These are phyloP conservation scores for Histomonas meleagridis DNA, from an alignment of 208 protist species.

Conservation along the genomic window DNA sequence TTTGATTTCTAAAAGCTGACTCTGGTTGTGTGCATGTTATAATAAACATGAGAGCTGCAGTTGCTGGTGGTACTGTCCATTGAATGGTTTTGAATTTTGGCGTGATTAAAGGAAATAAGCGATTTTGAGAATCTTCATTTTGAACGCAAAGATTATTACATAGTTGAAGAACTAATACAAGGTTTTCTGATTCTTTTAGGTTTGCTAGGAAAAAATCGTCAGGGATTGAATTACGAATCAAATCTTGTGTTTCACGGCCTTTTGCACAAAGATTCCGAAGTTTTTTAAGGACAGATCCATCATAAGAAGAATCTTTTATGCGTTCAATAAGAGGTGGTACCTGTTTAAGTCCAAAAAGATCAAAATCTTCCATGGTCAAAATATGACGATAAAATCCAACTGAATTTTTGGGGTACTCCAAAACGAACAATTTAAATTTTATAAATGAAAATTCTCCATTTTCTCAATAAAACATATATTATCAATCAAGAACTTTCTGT, in stretches of 20 bases:
- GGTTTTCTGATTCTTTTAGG: not conserved
- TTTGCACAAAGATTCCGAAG: not conserved
- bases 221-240: not conserved
- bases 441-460: too few relatives aligned
- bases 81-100: not conserved
- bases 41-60: not conserved
- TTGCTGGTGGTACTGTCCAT: not conserved
- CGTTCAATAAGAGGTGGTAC: not conserved
- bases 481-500: too few relatives aligned
- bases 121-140: not conserved
- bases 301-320: not conserved
- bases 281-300: not conserved
- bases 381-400: too few relatives aligned
- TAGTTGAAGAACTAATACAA: not conserved
- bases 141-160: not conserved
- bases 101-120: not conserved
- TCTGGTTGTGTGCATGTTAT: not conserved
- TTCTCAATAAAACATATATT: too few relatives aligned
- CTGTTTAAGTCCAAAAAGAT: too few relatives aligned
- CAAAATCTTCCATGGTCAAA: too few relatives aligned
- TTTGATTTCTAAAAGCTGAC: not conserved
- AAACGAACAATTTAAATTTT: too few relatives aligned
- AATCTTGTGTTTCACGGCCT: conserved; percentile 1
- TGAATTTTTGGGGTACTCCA: too few relatives aligned
- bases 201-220: not conserved